Base-by-base conservation (phyloP, 176 grass and related monocot species). In the Ananas comosus region DNA sequence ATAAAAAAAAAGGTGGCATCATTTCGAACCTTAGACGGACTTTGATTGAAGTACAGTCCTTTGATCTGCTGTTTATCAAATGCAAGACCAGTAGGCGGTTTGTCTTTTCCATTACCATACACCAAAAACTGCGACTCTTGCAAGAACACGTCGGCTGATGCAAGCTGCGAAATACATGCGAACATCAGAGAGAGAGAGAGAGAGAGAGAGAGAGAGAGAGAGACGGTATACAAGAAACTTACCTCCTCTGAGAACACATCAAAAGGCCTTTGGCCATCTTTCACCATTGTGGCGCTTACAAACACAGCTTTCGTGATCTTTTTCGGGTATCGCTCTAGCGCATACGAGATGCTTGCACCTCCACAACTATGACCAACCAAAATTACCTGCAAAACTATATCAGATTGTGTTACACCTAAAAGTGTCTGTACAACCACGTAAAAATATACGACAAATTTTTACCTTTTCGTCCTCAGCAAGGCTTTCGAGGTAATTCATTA, bases 281-380 rank as follows among this genome's bases (percentile, higher is more conserved):
- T 80, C 2, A 99, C 90, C 94, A 99, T 99, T 51, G 94, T 99
- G 25, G 94, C 89, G 9, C 81, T 71, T 64, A 99, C 69, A 75
- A 99, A 99, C 52, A 99, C 53, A 0, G 94, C 94, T 80, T 99
- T 99, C 13, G 94, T 85, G 51, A 99, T 91, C 77, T 88, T 99
- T 65, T 83, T n/a, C 3, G 94, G 80, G 53, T 24, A 93, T 21
- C 79, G 22, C 33, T 99, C 85, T 59, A 93, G 50, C 1, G 87
- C 87, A 82, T 88, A 93, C 49, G 94, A 99, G 25, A 93, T 71
- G 21, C 85, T 86, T 74, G 94, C 94, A 67, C 94, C 94, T 73
- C 94, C 94, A 59, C 87, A 99, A 59, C 94, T 99, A 76, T 99
- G 94, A 11, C 86, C 94, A 3, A 99, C 90, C 51, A 99, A 83